Conservation (phyloP, 2,329 filamentous ascomycete species). For the Ophiognomonia clavigignenti-juglandacearum region DNA sequence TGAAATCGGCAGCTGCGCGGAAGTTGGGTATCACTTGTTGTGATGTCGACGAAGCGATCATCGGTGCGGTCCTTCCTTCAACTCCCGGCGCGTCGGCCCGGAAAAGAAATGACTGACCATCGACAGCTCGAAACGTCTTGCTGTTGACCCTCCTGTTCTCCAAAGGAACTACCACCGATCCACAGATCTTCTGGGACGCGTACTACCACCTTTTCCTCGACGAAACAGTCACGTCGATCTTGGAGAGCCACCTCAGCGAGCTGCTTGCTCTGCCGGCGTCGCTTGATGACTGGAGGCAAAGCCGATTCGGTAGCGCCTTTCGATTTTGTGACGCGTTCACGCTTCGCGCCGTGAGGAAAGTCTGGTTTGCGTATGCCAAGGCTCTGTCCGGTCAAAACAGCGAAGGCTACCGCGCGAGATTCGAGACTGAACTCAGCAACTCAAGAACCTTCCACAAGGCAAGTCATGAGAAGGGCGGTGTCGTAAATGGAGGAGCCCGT, state of each 20-base stretch:
- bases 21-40: constrained; percentile 53
- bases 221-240: constrained; percentile 26
- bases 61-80: constrained; percentile 35
- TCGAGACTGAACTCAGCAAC: constrained; percentile 8
- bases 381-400: constrained; percentile 14
- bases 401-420: constrained; percentile 16
- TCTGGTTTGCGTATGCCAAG: constrained; percentile 35
- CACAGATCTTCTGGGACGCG: constrained; percentile 42
- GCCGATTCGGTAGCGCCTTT: constrained; percentile 33
- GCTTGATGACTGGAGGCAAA: constrained; percentile 37
- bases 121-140: constrained; percentile 49
- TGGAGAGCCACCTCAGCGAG: constrained; percentile 39
- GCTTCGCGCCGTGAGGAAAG: constrained; percentile 31
- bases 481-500: neutral
- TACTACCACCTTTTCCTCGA: constrained; percentile 51
- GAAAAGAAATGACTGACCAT: constrained; percentile 9
- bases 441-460: neutral
- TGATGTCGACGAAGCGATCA: constrained; percentile 43
- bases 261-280: constrained; percentile 34
- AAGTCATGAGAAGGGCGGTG: neutral
- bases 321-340: constrained; percentile 4
- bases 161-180: constrained; percentile 21
- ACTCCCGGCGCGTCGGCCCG: neutral
- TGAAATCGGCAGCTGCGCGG: constrained; percentile 25
- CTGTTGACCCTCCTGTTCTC: constrained; percentile 47